These are phyloP conservation scores for Citrullus colocynthis DNA, from an alignment of 306 rosid species.

Conservation along the genomic window DNA sequence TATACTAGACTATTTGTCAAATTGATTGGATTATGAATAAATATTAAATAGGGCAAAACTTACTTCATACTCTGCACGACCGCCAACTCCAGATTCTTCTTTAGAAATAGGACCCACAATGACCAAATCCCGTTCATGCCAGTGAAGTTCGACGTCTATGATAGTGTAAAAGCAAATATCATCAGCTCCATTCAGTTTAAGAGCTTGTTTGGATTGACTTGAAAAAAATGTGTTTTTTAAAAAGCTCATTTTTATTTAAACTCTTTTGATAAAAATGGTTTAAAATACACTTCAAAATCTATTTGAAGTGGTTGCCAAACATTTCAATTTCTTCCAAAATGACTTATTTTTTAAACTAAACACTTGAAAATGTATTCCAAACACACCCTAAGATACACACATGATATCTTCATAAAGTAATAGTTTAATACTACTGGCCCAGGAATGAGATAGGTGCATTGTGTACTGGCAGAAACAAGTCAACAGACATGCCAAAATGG, in stretches of 20 bases:
- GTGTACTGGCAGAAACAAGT: neutral
- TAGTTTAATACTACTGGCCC: neutral
- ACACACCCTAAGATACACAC: neutral
- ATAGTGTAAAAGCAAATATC: slow-evolving; percentile 9
- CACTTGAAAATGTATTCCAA: too few species aligned
- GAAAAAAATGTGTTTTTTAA: too few species aligned
- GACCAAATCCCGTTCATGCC: slow-evolving; percentile 40
- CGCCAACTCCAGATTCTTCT: slow-evolving; percentile 58
- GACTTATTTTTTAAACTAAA: too few species aligned
- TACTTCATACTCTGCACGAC: slow-evolving; percentile 65
- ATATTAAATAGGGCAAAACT: neutral
- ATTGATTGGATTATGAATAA: neutral
- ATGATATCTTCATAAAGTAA: neutral
- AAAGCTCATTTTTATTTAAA: too few species aligned
- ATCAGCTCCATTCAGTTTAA: neutral
- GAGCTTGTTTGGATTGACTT: too few species aligned
- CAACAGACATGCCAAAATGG: neutral
- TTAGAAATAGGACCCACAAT: slow-evolving; percentile 29
- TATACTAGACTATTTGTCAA: neutral
- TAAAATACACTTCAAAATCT: too few species aligned
- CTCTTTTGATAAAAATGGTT: too few species aligned
- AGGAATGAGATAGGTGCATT: neutral
- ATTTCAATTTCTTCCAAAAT: too few species aligned
- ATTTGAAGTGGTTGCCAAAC: too few species aligned
- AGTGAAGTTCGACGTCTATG: slow-evolving; percentile 53